phyloP scores from a whole-genome alignment of 2,329 filamentous ascomycete species.

The Colletotrichum sp. region DNA sequence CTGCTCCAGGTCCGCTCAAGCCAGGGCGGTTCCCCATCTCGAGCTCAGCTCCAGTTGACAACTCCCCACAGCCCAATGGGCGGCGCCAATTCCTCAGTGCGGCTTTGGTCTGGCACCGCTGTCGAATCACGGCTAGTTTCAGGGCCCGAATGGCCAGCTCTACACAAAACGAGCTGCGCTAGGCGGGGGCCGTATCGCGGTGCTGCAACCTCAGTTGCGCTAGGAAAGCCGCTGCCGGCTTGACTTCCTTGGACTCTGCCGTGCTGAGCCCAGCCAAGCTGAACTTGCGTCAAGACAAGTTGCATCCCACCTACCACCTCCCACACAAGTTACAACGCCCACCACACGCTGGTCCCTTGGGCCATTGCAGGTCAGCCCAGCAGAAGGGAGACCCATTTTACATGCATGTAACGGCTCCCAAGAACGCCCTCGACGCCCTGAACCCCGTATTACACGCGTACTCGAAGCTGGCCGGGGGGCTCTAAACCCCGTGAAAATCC shows the following conservation, averaged over 20 bases:
- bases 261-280: slow-evolving; percentile 10
- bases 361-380: not conserved
- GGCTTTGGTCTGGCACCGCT: not conserved
- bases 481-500: slow-evolving; percentile 16
- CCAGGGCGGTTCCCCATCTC: not conserved
- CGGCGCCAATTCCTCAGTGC: slow-evolving; percentile 3
- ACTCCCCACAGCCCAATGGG: slow-evolving; percentile 1
- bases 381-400: slow-evolving; percentile 8
- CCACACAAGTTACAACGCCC: not conserved
- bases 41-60: not conserved
- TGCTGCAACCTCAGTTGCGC: slow-evolving; percentile 2
- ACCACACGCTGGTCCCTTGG: not conserved
- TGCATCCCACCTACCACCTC: not conserved
- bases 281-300: not conserved
- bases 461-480: slow-evolving; percentile 9
- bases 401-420: slow-evolving; percentile 17
- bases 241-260: not conserved
- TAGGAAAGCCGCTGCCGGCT: not conserved
- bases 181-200: not conserved
- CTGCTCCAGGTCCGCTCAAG: not conserved
- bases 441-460: slow-evolving; percentile 10
- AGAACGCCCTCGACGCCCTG: not conserved
- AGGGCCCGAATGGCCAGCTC: slow-evolving; percentile 5
- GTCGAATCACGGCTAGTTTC: slow-evolving; percentile 14
- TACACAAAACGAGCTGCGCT: not conserved